These are phyloP conservation scores for Chlorella sp. DNA, from an alignment of 139 green algal species.

Conservation along the genomic window DNA sequence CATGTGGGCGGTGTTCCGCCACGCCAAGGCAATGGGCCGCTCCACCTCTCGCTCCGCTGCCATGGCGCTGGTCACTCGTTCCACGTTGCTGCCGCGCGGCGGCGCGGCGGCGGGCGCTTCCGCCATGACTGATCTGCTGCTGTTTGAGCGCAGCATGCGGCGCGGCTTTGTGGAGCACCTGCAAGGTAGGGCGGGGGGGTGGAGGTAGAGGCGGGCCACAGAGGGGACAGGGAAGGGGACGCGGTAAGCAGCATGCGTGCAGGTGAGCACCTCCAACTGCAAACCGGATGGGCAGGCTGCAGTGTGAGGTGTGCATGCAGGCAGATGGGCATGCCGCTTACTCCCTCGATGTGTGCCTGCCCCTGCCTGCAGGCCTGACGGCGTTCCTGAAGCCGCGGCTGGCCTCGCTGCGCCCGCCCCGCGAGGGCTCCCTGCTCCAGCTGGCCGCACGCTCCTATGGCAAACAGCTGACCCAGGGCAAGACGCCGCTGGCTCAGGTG, in stretches of 20 bases:
- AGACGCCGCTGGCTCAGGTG: neutral
- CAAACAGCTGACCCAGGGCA: neutral
- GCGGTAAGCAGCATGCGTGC: too few relatives aligned
- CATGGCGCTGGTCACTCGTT: conserved; percentile 14
- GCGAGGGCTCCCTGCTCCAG: conserved; percentile 13
- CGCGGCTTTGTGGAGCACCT: neutral
- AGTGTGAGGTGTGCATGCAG: too few relatives aligned
- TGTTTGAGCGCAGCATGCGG: conserved; percentile 26
- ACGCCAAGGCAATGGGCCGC: neutral
- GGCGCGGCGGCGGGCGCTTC: neutral
- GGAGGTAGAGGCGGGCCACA: too few relatives aligned
- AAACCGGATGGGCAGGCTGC: too few relatives aligned
- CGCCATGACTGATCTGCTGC: conserved; percentile 2
- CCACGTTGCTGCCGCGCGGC: neutral
- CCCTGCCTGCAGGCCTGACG: neutral
- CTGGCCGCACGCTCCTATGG: neutral
- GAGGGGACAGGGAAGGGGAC: too few relatives aligned
- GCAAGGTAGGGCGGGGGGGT: neutral
- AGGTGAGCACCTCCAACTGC: too few relatives aligned
- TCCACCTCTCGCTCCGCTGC: neutral
- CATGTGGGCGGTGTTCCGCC: neutral
- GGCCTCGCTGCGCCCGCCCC: neutral
- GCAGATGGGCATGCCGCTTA: too few relatives aligned
- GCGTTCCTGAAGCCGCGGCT: conserved; percentile 4
- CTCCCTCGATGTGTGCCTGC: too few relatives aligned